Evolutionary conservation across 768 basidiomycete species (phyloP), one percentile per base, ranked within the genome.

Genomic region (Phylloporus sp.): DNA sequence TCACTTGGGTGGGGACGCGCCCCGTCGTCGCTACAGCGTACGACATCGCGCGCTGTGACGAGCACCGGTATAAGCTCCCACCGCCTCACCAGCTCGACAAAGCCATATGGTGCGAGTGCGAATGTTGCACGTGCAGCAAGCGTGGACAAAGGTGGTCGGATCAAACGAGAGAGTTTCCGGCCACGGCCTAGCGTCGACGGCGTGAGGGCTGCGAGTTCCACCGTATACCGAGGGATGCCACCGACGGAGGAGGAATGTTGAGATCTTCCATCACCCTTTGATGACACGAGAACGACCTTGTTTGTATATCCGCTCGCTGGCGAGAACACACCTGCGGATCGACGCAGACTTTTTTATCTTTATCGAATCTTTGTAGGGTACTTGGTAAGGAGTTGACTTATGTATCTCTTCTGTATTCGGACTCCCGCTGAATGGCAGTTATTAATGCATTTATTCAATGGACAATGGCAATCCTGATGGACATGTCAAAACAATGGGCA

Each of bases 161-260:
- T 80, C 35, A 70, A 77, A 53, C 76, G 85, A 56, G 89, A 92
- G 72, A 92, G 89, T 67, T 93, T 92, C 68, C 88, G 81, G 63
- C 91, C 91, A 10, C 75, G 91, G 31, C 80, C 88, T 38, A 91
- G 89, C 59, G 68, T 82, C 18, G 89, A 91, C 57, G 73, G 69
- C 0, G 39, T 55, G 49, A 51, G 57, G 35, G 43, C 43, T 23
- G 41, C 43, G 2, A 53, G 56, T 6, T 12, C 38, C 4, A 11
- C 41, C 2, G 35, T 53, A 6, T 66, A 57, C 28, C 60, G 57
- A 48, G 60, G 58, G 27, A 66, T 66, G 65, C 54, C 62, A n/a
- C 55, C 57, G 20, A 66, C 65, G 6, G 50, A 54, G 45, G 65
- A 66, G 45, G 65, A 66, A 38, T 32, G 29, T 31, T 40, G 50